Evolutionary conservation across 345 rosid genomes (phyloP).

Genomic region (Hypericum androsaemum): DNA sequence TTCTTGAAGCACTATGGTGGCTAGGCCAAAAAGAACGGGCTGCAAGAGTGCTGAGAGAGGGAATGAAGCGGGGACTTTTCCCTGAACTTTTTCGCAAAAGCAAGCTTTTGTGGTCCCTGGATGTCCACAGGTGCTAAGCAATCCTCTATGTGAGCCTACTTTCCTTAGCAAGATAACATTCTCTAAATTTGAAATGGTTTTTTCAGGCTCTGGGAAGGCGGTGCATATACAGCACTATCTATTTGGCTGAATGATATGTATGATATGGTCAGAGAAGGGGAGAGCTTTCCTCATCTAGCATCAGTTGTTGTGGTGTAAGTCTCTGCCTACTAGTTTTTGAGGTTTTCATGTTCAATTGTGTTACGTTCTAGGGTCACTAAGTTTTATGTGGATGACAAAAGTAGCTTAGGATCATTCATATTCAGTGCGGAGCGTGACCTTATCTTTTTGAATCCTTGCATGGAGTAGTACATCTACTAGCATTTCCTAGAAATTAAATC

Average conservation of each 20-base stretch:
- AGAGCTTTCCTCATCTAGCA: slow-evolving; percentile 77
- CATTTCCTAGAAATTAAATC: too few species aligned
- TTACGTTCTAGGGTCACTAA: too few species aligned
- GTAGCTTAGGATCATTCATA: too few species aligned
- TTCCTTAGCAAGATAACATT: slow-evolving; percentile 12
- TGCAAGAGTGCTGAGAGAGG: slow-evolving; percentile 71
- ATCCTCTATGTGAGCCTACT: slow-evolving; percentile 5
- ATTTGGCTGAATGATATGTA: slow-evolving; percentile 66
- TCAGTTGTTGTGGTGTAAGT: slow-evolving; percentile 76
- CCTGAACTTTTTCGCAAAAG: slow-evolving; percentile 82
- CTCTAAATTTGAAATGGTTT: slow-evolving; percentile 17
- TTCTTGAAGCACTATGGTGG: slow-evolving; percentile 96
- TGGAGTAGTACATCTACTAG: too few species aligned
- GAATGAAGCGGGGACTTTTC: slow-evolving; percentile 72
- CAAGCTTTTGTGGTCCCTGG: slow-evolving; percentile 81
- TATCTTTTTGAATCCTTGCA: too few species aligned
- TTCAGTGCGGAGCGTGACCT: too few species aligned
- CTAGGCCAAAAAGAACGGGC: slow-evolving; percentile 83
- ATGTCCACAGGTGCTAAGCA: slow-evolving; percentile 67
- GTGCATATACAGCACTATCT: slow-evolving; percentile 61
- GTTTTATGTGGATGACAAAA: too few species aligned
- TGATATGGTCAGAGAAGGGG: slow-evolving; percentile 41
- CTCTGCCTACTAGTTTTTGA: not conserved
- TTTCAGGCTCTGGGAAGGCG: slow-evolving; percentile 89
- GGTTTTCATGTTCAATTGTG: too few species aligned